phyloP scores from a whole-genome alignment of 176 grass and related monocot genomes.

The Puccinellia tenuiflora region DNA sequence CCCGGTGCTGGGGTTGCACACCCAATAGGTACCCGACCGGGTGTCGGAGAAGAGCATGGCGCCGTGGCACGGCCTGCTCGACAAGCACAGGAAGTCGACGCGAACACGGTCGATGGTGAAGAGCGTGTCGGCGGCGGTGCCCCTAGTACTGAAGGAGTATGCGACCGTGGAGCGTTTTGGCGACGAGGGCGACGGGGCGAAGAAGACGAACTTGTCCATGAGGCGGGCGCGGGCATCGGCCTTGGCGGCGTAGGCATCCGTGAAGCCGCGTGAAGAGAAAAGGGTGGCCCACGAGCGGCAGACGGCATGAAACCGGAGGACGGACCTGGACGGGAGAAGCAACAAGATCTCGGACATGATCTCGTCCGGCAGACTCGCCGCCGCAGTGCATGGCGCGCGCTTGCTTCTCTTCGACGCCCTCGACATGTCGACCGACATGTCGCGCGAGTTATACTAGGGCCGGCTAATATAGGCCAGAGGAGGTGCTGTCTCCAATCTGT shows the following conservation, averaged over 20 bases:
- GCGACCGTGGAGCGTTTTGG: not conserved
- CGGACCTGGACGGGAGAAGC: not conserved
- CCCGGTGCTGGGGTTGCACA: slow-evolving; percentile 28
- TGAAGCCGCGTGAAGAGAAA: not conserved
- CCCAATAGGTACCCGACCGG: not conserved
- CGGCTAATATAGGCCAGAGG: too few species aligned
- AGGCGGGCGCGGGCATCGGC: not conserved
- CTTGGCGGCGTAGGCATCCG: not conserved
- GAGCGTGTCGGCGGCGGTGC: not conserved
- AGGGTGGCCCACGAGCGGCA: not conserved
- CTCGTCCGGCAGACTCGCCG: not conserved
- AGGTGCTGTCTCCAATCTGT: too few species aligned
- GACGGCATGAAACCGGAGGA: not conserved
- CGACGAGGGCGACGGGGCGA: not conserved
- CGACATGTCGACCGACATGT: too few species aligned
- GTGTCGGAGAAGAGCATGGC: slow-evolving; percentile 12
- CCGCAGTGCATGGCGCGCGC: too few species aligned
- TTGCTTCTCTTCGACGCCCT: too few species aligned
- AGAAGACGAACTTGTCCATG: not conserved
- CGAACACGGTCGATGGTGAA: not conserved
- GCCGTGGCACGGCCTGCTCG: not conserved
- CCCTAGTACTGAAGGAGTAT: not conserved
- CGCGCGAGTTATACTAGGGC: too few species aligned
- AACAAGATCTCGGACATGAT: not conserved
- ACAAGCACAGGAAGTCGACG: not conserved